Evolutionary conservation across 2,329 filamentous ascomycete genomes (phyloP).

Genomic region (Nemania sp.): DNA sequence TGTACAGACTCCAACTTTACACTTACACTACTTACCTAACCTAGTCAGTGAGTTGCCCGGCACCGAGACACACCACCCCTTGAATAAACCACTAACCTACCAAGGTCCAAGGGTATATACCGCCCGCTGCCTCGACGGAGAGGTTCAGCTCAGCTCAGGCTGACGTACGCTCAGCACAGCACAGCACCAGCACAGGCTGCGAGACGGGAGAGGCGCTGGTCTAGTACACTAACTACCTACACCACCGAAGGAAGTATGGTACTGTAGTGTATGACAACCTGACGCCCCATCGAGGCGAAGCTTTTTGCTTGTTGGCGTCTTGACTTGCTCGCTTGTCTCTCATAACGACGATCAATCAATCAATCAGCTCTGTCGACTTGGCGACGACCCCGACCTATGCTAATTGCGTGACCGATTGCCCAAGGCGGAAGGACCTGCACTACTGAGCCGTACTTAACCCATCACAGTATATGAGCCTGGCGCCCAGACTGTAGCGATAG

Average conservation of each 20-base stretch:
- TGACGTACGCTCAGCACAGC: background rate
- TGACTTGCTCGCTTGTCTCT: no score
- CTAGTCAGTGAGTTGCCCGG: no score
- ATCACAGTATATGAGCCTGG: background rate
- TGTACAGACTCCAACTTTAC: no score
- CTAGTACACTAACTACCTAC: no score
- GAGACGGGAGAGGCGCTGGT: background rate
- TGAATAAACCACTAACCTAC: background rate
- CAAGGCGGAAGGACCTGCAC: background rate
- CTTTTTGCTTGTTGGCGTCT: no score
- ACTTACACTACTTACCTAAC: no score
- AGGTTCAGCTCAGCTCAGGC: conserved; percentile 6
- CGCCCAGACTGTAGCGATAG: background rate
- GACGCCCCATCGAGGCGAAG: background rate
- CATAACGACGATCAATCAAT: background rate
- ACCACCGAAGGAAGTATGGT: no score
- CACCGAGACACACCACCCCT: no score
- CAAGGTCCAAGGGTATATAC: background rate
- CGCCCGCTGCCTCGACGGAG: no score
- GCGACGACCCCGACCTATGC: no score
- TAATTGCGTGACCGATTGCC: conserved; percentile 18
- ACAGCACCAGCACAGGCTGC: background rate
- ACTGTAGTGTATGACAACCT: no score
- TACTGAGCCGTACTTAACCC: background rate
- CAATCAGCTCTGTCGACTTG: background rate